A percentile compares a stretch with the other conserved stretches of the same genome.
Conservation (phyloP, 2,329 filamentous ascomycete species). For the Trichoderma koningiopsis region DNA sequence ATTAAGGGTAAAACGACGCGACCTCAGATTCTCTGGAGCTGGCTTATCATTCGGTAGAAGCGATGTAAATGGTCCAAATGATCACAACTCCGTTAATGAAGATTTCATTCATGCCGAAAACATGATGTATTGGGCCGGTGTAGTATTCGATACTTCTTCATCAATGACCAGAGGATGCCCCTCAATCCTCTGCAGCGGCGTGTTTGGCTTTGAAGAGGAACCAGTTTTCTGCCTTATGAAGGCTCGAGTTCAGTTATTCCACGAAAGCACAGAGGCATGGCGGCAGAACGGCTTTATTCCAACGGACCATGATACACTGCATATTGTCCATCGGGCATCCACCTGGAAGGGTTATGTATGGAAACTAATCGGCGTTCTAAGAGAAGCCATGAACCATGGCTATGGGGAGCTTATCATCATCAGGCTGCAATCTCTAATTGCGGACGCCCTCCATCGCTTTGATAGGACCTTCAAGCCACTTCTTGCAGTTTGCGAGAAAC, state of each 20-base stretch:
- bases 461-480: constrained; percentile 8
- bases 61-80: background rate
- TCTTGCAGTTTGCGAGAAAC: background rate
- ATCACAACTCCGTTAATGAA: background rate
- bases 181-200: constrained; percentile 2
- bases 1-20: constrained; percentile 7
- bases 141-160: constrained; percentile 6
- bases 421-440: background rate
- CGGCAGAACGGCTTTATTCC: constrained; percentile 1
- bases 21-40: constrained; percentile 1
- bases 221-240: constrained; percentile 1
- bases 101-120: constrained; percentile 16
- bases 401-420: background rate
- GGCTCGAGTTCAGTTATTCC: constrained; percentile 9
- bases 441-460: background rate
- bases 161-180: constrained; percentile 7
- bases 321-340: constrained; percentile 6
- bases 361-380: constrained; percentile 6
- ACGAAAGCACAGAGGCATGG: constrained; percentile 7
- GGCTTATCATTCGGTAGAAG: background rate
- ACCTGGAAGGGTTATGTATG: constrained; percentile 13
- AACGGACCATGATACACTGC: background rate
- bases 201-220: constrained; percentile 13
- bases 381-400: constrained; percentile 11
- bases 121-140: constrained; percentile 18